Percentiles rank a stretch among this genome's conserved stretches.
phyloP scores from a whole-genome alignment of 2,329 filamentous ascomycete species.

The Aspergillus piperis region DNA sequence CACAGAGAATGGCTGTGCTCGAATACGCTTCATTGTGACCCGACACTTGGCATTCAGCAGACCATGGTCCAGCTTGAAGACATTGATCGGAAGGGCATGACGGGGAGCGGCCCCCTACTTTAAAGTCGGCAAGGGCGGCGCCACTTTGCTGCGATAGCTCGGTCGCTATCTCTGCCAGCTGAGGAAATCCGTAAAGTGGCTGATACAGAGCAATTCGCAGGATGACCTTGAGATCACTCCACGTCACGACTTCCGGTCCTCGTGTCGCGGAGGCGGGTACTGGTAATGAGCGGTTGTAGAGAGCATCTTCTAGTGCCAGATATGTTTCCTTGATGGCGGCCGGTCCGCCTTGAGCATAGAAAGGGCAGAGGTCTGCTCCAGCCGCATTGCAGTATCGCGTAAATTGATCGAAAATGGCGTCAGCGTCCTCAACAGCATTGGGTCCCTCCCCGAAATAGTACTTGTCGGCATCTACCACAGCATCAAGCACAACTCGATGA shows the following conservation, averaged over 20 bases:
- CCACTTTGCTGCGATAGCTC: conserved; percentile 31
- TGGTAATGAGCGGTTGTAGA: conserved; percentile 32
- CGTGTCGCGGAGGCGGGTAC: conserved; percentile 30
- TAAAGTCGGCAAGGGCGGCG: conserved; percentile 32
- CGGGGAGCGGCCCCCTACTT: conserved; percentile 27
- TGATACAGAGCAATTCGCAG: conserved; percentile 36
- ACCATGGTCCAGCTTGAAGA: conserved; percentile 33
- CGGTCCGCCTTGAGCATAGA: conserved; percentile 31
- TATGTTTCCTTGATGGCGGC: conserved; percentile 31
- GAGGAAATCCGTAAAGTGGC: conserved; percentile 30
- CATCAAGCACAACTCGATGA: conserved; percentile 36
- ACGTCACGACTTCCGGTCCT: conserved; percentile 40
- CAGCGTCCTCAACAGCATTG: conserved; percentile 34
- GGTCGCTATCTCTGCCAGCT: conserved; percentile 29
- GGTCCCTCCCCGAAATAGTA: conserved; percentile 34
- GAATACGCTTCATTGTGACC: conserved; percentile 32
- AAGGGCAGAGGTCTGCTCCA: conserved; percentile 32
- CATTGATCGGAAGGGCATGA: conserved; percentile 33
- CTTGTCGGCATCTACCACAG: conserved; percentile 38
- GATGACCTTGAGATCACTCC: conserved; percentile 36
- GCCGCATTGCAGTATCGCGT: conserved; percentile 33
- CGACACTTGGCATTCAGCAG: conserved; percentile 27
- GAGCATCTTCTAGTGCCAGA: conserved; percentile 23
- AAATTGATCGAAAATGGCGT: conserved; percentile 39
- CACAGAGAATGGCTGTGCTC: conserved; percentile 34